Evolutionary conservation across 805 yeast genomes (phyloP), one percentile per base, ranked within the genome.

Genomic region (Lachancea waltii): DNA sequence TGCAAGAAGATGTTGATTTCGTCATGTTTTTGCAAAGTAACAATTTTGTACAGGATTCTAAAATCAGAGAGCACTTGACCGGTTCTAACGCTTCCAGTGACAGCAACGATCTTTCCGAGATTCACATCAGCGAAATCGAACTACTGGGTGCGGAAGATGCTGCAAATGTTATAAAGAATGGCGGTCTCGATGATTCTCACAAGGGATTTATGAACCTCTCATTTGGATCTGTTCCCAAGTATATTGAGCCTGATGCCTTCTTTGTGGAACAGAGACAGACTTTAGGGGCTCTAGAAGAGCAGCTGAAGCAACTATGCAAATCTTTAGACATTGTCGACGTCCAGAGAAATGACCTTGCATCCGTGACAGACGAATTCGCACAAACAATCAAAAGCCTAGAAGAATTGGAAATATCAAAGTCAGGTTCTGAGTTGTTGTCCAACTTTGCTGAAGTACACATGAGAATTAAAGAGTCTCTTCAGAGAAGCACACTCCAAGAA

Each of bases 401-500:
- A 1, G 80, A 73, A 13, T 68, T 86, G 39, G 97, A 87, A 55
- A 75, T 89, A 2, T 81, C 84, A 46, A 75, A 73, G 48, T 67
- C 69, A 13, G 70, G 85, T 1, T 70, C 80, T 7, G 74, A 73
- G n/a, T 65, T 86, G 9, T 69, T 90, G 41, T 59, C 64, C 15
- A 79, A 79, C 40, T 87, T 89, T 58, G 77, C 87, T 25, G 77
- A 77, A 23, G 75, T 85, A 7, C 90, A 89, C 54, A 52, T 65
- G 23, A 74, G 83, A 45, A 71, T 89, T 18, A 77, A 77, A 49
- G 90, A 85, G 36, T 68, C 85, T 33, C 65, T 85, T 33, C 87
- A 79, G 46, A 73, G 96, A 44, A 78, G 82, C 44, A 79, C 86
- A 42, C 61, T 83, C 61, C 95, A 85, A 58, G 97, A 90, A 48